A percentile compares a stretch with the other conserved stretches of the same genome.
Evolutionary conservation across 257 asterid genomes (phyloP).

Genomic region (Anisodus acutangulus): DNA sequence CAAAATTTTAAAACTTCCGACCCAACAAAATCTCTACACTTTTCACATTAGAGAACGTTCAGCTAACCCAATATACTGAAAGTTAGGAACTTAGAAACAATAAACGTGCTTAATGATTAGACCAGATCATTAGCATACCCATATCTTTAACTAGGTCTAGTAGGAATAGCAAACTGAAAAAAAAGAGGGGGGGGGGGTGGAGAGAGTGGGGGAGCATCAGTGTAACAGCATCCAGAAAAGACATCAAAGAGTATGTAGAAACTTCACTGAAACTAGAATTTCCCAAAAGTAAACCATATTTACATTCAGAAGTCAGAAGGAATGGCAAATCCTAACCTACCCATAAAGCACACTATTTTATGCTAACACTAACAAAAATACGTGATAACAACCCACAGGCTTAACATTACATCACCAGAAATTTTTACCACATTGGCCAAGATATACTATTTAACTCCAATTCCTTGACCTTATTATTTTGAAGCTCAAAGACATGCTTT

Average conservation of each 20-base stretch:
- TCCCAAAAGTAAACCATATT: background rate
- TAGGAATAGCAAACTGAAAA: background rate
- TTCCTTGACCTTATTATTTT: constrained; percentile 2
- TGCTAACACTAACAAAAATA: background rate
- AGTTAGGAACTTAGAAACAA: background rate
- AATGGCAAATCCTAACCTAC: background rate
- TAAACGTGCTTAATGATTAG: background rate
- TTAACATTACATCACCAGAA: constrained; percentile 22
- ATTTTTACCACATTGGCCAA: background rate
- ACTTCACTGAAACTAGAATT: background rate
- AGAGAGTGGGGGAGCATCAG: background rate
- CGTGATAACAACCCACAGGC: background rate
- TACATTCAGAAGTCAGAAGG: background rate
- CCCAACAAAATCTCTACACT: too few relatives aligned
- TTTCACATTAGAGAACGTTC: background rate
- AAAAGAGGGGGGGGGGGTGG: background rate
- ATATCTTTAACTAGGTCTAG: background rate
- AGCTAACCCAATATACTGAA: background rate
- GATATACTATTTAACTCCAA: background rate
- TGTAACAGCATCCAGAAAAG: background rate
- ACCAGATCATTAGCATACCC: background rate
- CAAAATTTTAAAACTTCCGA: too few relatives aligned
- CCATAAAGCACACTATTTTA: constrained; percentile 17
- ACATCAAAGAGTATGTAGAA: background rate
- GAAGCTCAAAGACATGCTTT: background rate